phyloP scores from a whole-genome alignment of 2,329 filamentous ascomycete genomes.

The Exophiala xenobiotica region DNA sequence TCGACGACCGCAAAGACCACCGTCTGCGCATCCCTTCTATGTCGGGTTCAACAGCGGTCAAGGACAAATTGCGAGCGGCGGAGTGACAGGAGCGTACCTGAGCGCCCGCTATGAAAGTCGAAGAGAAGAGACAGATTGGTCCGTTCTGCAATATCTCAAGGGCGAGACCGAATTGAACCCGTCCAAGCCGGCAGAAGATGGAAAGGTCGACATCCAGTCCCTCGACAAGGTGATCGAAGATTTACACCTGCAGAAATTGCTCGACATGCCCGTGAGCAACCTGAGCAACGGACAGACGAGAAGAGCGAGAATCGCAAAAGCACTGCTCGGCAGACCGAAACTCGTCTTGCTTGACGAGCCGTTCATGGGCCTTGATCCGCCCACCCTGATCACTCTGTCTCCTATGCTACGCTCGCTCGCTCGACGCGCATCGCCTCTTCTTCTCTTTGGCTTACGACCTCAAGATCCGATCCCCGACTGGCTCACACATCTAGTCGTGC shows the following conservation, averaged over 20 bases:
- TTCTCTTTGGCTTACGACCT: conserved; percentile 75
- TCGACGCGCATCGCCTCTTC: conserved; percentile 62
- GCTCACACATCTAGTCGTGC: conserved; percentile 79
- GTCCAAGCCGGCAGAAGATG: conserved; percentile 54
- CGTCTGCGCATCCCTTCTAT: conserved; percentile 65
- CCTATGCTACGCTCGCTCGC: conserved; percentile 69
- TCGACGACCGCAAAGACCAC: conserved; percentile 50
- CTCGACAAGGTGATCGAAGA: conserved; percentile 66
- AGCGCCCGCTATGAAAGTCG: conserved; percentile 88
- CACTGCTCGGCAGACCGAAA: conserved; percentile 74
- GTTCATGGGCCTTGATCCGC: conserved; percentile 90
- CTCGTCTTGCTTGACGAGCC: conserved; percentile 87
- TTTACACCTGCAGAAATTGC: conserved; percentile 65
- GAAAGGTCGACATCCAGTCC: conserved; percentile 49
- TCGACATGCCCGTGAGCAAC: conserved; percentile 81
- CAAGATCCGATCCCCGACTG: conserved; percentile 87
- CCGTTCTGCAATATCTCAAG: conserved; percentile 73
- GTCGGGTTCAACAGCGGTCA: conserved; percentile 84
- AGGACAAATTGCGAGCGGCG: conserved; percentile 51
- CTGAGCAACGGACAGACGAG: conserved; percentile 92
- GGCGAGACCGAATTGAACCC: conserved; percentile 84
- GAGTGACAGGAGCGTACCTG: conserved; percentile 70
- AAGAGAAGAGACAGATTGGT: conserved; percentile 84
- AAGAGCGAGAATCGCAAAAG: conserved; percentile 82
- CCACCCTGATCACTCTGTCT: conserved; percentile 70